Base-by-base conservation (phyloP, 1,139 yeast genomes). In the Debaryomyces fabryi region DNA sequence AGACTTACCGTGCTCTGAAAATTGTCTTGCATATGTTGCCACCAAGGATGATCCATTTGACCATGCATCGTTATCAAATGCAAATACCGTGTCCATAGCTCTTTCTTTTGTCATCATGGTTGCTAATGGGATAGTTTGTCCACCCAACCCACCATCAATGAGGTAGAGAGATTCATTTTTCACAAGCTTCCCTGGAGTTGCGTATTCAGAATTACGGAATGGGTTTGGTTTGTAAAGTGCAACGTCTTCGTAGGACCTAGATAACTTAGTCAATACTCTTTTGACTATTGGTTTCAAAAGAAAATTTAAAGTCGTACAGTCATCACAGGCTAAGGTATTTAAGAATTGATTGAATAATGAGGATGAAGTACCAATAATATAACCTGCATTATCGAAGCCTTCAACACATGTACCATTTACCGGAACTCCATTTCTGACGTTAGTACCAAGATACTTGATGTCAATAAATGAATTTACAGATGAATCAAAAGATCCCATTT, bases 381-480 rank as follows among this genome's bases (percentile, higher is more conserved):
- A 88, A 1, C 92, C 96, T 5, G 88, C 86, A 62, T 88, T 88
- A 64, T 88, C 96, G 54, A 78, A 84, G 2, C 95, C 96, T 12
- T 74, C 77, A 49, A 81, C 68, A 68, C 96, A 88, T 9, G 58
- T 52, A 13, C 56, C 60, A 40, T 59, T 58, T 9, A 46, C 43
- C 8, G 74, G 68, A 23, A 50, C 49, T 4, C 78, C 78, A 49
- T 69, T 66, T 37, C 55, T 55, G 12, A 69, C 68, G 1, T 64
- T 57, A 7, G 74, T 63, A 4, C 76, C 76, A 50, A 74, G 54
- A 46, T 73, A 74, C 52, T 64, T 64, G 25, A 68, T 58, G 49
- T 74, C 73, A 23, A 71, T 63, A 51, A 72, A 73, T 1, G 74
- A 56, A 51, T 72, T 70, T 46, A 74, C 63, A 0, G 74, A 65